These are phyloP conservation scores for Scalesia atractyloides DNA, from an alignment of 129 eudicot species.

Conservation along the genomic window DNA sequence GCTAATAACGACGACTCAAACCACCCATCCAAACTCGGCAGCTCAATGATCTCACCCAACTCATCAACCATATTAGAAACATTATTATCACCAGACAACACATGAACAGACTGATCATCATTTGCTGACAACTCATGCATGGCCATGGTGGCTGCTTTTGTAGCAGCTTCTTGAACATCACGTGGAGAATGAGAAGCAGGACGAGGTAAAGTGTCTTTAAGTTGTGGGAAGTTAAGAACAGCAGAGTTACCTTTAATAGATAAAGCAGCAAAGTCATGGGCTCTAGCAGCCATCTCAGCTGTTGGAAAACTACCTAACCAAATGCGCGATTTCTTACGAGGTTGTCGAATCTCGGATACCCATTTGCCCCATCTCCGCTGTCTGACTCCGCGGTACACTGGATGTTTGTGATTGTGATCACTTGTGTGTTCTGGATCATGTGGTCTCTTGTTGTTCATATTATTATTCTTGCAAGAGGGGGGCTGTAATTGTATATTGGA, in stretches of 20 bases:
- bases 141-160: conserved; percentile 64
- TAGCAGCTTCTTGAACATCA: conserved; percentile 37
- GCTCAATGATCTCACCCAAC: conserved; percentile 63
- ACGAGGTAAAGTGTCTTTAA: conserved; percentile 55
- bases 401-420: neutral
- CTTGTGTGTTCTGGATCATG: no score
- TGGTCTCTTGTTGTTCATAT: no score
- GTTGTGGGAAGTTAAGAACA: conserved; percentile 71
- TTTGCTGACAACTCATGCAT: conserved; percentile 14
- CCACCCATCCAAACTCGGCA: conserved; percentile 62
- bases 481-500: no score
- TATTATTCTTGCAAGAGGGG: no score
- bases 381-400: neutral
- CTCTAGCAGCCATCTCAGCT: conserved; percentile 9
- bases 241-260: conserved; percentile 46
- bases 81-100: neutral
- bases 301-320: conserved; percentile 12
- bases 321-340: neutral
- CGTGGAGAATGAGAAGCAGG: conserved; percentile 64
- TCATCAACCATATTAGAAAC: conserved; percentile 31
- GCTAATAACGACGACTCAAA: conserved; percentile 30
- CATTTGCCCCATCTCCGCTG: conserved; percentile 14
- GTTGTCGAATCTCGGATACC: conserved; percentile 9
- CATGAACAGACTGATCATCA: conserved; percentile 1
- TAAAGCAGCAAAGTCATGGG: conserved; percentile 4